phyloP scores from a whole-genome alignment of 2,329 filamentous ascomycete genomes.

The Ophiobolus disseminans region DNA sequence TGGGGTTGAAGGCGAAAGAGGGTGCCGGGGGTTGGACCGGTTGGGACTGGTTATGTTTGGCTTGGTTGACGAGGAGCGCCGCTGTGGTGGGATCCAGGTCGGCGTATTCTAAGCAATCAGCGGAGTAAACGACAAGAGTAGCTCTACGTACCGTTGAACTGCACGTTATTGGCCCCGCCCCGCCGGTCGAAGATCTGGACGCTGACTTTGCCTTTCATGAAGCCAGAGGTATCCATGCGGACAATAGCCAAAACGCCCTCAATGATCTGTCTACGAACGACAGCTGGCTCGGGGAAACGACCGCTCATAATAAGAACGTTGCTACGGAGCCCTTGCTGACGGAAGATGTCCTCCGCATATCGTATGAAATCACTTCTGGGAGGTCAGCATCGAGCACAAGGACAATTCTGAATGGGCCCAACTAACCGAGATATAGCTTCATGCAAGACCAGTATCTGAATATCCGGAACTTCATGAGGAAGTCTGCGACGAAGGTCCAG shows the following conservation, averaged over 20 bases:
- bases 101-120: conserved; percentile 70
- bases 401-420: not conserved
- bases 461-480: conserved; percentile 80
- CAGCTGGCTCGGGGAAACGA: conserved; percentile 75
- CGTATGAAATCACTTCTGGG: conserved; percentile 72
- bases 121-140: not conserved
- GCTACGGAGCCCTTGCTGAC: conserved; percentile 72
- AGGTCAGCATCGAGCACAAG: not conserved
- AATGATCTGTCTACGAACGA: conserved; percentile 84
- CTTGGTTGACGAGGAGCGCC: conserved; percentile 78
- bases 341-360: conserved; percentile 82
- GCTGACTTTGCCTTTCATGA: conserved; percentile 75
- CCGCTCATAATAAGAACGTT: conserved; percentile 82
- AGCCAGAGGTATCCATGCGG: conserved; percentile 73
- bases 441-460: conserved; percentile 84
- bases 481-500: conserved; percentile 77
- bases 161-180: conserved; percentile 74
- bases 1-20: conserved; percentile 37
- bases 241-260: conserved; percentile 89
- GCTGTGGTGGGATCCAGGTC: conserved; percentile 80
- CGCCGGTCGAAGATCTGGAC: conserved; percentile 86
- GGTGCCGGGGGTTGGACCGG: conserved; percentile 42
- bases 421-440: conserved; percentile 61
- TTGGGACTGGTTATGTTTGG: conserved; percentile 61
- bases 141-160: conserved; percentile 69